These are phyloP conservation scores for Calonectria multiphialidica DNA, from an alignment of 2,329 filamentous ascomycete genomes.

Conservation along the genomic window DNA sequence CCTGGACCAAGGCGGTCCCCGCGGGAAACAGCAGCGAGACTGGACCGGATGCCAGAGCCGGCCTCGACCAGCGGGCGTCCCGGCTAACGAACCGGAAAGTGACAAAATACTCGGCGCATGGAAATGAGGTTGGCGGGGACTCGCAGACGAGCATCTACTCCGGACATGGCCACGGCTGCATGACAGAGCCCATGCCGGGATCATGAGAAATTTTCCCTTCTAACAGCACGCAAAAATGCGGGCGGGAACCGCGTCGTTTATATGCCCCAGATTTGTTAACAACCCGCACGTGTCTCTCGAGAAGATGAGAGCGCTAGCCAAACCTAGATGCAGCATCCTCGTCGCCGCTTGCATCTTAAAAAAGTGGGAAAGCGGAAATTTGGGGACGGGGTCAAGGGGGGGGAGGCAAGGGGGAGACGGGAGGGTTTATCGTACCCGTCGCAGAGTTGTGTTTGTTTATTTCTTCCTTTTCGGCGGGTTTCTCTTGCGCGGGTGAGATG, in stretches of 20 bases:
- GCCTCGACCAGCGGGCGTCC: neutral
- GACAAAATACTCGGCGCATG: neutral
- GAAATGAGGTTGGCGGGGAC: neutral
- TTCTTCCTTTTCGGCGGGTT: neutral
- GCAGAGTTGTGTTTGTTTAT: neutral
- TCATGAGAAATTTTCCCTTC: neutral
- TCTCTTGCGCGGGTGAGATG: neutral
- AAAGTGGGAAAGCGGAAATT: slow-evolving; percentile 11
- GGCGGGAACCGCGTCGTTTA: neutral
- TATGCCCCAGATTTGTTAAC: slow-evolving; percentile 4
- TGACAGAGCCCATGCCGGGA: neutral
- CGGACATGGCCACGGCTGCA: neutral
- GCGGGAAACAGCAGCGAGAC: neutral
- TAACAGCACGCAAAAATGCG: neutral
- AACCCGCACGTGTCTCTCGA: neutral
- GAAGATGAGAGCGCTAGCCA: neutral
- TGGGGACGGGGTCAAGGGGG: neutral
- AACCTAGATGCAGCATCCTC: neutral
- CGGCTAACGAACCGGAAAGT: neutral
- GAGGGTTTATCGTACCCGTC: neutral
- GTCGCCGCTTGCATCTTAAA: neutral
- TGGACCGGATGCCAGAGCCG: neutral
- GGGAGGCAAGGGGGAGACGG: neutral
- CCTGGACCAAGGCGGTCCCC: neutral
- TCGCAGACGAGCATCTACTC: neutral